Percentiles rank a stretch among this genome's conserved stretches.
phyloP scores from a whole-genome alignment of 768 basidiomycete genomes.

The Mycena polygramma region DNA sequence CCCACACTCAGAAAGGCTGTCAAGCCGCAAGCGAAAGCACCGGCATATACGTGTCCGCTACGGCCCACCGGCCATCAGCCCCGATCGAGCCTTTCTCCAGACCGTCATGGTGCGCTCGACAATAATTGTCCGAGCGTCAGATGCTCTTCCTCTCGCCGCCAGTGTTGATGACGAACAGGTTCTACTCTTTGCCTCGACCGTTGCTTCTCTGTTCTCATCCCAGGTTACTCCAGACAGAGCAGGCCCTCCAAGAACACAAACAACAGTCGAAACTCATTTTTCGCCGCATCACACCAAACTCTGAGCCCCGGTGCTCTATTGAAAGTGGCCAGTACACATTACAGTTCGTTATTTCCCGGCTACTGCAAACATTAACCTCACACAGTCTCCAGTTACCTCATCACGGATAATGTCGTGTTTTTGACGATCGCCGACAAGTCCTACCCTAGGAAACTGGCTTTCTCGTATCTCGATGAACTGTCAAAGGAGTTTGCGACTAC shows the following conservation, averaged over 20 bases:
- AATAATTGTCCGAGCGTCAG: conserved; percentile 85
- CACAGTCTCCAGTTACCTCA: conserved; percentile 82
- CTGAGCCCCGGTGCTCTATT: conserved; percentile 96
- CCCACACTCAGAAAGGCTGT: too few species aligned
- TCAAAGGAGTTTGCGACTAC: conserved; percentile 95
- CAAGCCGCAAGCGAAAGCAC: too few species aligned
- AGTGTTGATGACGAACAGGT: conserved; percentile 99
- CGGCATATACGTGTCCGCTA: background rate
- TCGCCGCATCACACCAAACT: conserved; percentile 91
- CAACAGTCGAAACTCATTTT: conserved; percentile 98
- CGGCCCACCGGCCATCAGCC: conserved; percentile 5
- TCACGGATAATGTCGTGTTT: conserved; percentile 94
- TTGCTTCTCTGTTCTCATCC: conserved; percentile 14
- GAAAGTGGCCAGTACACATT: conserved; percentile 96
- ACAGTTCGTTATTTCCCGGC: conserved; percentile 70
- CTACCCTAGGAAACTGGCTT: conserved; percentile 96
- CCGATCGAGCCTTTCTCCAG: conserved; percentile 21
- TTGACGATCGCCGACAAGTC: conserved; percentile 96
- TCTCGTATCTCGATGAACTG: conserved; percentile 97
- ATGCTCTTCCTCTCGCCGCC: conserved; percentile 92
- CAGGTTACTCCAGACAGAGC: conserved; percentile 79
- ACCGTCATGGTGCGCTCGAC: conserved; percentile 86
- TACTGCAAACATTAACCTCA: background rate
- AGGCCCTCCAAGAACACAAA: conserved; percentile 95
- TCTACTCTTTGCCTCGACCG: conserved; percentile 35